phyloP scores from a whole-genome alignment of 345 rosid species.

The Eutrema heterophyllum region DNA sequence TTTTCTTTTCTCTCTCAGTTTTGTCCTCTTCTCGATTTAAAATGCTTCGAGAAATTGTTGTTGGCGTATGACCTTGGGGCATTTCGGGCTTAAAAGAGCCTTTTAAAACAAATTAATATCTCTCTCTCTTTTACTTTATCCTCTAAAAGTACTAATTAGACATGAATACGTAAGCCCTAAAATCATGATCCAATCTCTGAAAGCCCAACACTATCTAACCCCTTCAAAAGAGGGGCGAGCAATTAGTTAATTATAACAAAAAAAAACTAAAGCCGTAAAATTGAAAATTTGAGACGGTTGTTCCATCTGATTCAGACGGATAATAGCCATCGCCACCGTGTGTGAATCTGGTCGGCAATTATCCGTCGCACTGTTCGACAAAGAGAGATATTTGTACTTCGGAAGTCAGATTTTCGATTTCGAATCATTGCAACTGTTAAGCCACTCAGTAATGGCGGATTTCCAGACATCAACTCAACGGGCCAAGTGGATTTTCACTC shows the following conservation, averaged over 20 bases:
- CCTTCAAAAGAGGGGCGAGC: background rate
- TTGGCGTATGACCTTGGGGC: background rate
- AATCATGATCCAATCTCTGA: background rate
- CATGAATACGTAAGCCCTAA: background rate
- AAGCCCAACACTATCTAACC: background rate
- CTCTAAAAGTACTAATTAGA: background rate
- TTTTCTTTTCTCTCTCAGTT: background rate
- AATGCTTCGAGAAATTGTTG: background rate
- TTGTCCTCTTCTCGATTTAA: background rate
- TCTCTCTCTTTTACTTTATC: background rate
- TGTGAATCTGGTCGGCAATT: background rate
- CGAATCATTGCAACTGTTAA: background rate
- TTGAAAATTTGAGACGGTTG: background rate
- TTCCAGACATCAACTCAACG: slow-evolving; percentile 86
- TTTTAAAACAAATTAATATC: background rate
- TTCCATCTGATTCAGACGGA: background rate
- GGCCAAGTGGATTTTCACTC: slow-evolving; percentile 88
- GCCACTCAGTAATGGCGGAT: slow-evolving; percentile 60
- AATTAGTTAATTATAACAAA: background rate
- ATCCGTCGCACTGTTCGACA: background rate
- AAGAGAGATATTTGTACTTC: background rate
- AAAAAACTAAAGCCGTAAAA: background rate
- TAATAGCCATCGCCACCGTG: background rate
- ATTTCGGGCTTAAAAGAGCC: background rate
- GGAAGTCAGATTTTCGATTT: background rate